Evolutionary conservation across 129 eudicot genomes (phyloP).

Genomic region (Solidago caesia): DNA sequence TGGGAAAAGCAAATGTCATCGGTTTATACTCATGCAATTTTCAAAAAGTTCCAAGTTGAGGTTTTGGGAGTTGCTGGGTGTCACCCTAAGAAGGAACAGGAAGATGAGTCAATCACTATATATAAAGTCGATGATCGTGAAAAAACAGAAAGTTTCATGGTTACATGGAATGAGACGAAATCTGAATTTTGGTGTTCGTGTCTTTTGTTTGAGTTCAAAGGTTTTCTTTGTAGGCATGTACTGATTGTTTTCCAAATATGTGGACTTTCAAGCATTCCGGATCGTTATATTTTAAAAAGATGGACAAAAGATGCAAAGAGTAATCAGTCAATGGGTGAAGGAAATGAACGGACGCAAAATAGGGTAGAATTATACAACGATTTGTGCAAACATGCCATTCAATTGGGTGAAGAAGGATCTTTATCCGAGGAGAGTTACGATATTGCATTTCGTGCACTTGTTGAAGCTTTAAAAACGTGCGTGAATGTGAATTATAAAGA

Average conservation of each 20-base stretch:
- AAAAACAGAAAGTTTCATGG: slow-evolving; percentile 25
- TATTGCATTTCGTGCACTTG: slow-evolving; percentile 41
- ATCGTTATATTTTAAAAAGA: slow-evolving; percentile 33
- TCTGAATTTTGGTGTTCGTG: slow-evolving; percentile 45
- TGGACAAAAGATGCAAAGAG: slow-evolving; percentile 48
- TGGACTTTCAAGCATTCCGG: slow-evolving; percentile 28
- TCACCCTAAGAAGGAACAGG: slow-evolving; percentile 28
- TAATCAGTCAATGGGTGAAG: slow-evolving; percentile 11
- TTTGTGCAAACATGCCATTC: slow-evolving; percentile 38
- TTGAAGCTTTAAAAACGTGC: slow-evolving; percentile 35
- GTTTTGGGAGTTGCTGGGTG: slow-evolving; percentile 42
- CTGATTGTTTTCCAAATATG: slow-evolving; percentile 31
- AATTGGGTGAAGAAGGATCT: slow-evolving; percentile 42
- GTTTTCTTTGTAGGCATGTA: slow-evolving; percentile 36
- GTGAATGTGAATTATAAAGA: slow-evolving; percentile 41
- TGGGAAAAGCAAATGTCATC: slow-evolving; percentile 43
- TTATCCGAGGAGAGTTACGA: slow-evolving; percentile 37
- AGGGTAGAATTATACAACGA: slow-evolving; percentile 39
- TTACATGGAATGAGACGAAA: slow-evolving; percentile 28
- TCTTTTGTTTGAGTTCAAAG: slow-evolving; percentile 40
- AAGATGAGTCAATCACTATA: slow-evolving; percentile 20
- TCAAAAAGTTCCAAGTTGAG: slow-evolving; percentile 39
- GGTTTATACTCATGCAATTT: slow-evolving; percentile 36
- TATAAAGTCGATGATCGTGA: slow-evolving; percentile 28
- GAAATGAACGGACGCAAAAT: slow-evolving; percentile 16